Conservation (phyloP, 345 rosid genomes). For the Eucalyptus urophylla region DNA sequence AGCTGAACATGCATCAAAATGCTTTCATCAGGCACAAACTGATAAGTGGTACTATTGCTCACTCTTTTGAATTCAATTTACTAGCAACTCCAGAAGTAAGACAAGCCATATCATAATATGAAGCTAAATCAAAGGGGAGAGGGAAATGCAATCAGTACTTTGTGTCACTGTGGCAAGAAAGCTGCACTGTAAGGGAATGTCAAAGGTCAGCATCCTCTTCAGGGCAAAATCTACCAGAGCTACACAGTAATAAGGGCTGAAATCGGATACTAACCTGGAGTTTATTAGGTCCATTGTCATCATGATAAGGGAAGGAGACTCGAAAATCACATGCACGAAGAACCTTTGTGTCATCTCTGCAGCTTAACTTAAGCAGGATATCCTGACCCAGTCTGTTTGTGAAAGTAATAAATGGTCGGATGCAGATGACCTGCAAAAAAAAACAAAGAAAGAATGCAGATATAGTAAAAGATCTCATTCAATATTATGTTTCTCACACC, state of each 20-base stretch:
- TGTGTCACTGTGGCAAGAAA: neutral
- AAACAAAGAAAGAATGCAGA: neutral
- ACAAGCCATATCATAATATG: neutral
- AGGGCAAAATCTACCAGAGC: neutral
- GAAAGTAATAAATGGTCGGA: slow-evolving; percentile 92
- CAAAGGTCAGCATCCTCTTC: neutral
- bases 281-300: slow-evolving; percentile 45
- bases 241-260: neutral
- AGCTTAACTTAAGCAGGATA: slow-evolving; percentile 51
- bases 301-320: slow-evolving; percentile 45
- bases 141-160: neutral
- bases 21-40: neutral
- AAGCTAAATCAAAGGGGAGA: neutral
- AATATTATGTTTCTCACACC: neutral
- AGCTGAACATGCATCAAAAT: neutral
- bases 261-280: slow-evolving; percentile 51
- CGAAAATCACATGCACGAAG: slow-evolving; percentile 75
- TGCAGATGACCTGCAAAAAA: slow-evolving; percentile 52
- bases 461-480: neutral
- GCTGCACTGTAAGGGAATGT: neutral
- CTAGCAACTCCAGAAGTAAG: neutral
- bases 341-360: slow-evolving; percentile 70
- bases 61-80: neutral
- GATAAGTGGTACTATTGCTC: neutral
- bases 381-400: slow-evolving; percentile 89